These are phyloP conservation scores for Asclepias syriaca DNA, from an alignment of 257 asterid species.

Conservation along the genomic window DNA sequence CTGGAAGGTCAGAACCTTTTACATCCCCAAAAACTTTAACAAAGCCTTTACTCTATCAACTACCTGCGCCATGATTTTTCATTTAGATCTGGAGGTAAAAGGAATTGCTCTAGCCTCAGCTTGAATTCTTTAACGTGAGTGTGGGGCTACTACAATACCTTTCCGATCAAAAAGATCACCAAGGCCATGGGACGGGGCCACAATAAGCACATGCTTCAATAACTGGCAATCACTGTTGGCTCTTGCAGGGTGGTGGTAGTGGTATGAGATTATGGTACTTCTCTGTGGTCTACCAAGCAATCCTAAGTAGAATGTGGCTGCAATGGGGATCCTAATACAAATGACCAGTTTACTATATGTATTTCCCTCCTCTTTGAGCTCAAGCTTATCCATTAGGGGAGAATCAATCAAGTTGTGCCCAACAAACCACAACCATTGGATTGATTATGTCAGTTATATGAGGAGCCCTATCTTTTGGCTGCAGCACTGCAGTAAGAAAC, in stretches of 20 bases:
- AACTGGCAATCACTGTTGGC: slow-evolving; percentile 46
- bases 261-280: slow-evolving; percentile 69
- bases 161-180: slow-evolving; percentile 24
- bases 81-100: slow-evolving; percentile 36
- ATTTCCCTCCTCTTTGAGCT: slow-evolving; percentile 52
- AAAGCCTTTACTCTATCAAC: slow-evolving; percentile 38
- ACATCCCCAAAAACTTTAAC: slow-evolving; percentile 45
- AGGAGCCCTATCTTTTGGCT: slow-evolving; percentile 42
- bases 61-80: slow-evolving; percentile 38
- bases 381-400: slow-evolving; percentile 65
- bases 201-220: slow-evolving; percentile 16
- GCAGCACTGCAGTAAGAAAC: slow-evolving; percentile 32
- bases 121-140: slow-evolving; percentile 40
- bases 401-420: slow-evolving; percentile 49
- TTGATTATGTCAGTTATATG: slow-evolving; percentile 33
- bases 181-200: slow-evolving; percentile 39
- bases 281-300: slow-evolving; percentile 51
- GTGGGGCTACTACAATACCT: slow-evolving; percentile 34
- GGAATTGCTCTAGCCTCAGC: slow-evolving; percentile 50
- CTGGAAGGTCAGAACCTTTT: slow-evolving; percentile 41
- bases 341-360: slow-evolving; percentile 59
- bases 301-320: slow-evolving; percentile 69
- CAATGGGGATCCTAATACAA: slow-evolving; percentile 73
- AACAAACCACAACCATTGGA: slow-evolving; percentile 32
- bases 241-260: slow-evolving; percentile 78